A percentile compares a stretch with the other conserved stretches of the same genome.
Conservation (phyloP, 2,329 filamentous ascomycete species). For the Alternaria brassicae region DNA sequence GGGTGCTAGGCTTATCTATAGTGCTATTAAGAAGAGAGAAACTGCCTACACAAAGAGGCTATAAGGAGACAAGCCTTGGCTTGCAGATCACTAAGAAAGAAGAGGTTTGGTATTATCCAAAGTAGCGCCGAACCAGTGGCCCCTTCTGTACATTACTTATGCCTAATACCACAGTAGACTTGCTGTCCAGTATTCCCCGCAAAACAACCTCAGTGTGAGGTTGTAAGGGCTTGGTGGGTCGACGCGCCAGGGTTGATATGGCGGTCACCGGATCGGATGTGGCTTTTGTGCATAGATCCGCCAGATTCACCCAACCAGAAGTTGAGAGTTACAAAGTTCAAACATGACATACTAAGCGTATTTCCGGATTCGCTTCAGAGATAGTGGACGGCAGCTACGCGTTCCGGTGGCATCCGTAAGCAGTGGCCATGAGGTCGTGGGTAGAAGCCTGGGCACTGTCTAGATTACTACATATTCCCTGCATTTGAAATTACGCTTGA, state of each 20-base stretch:
- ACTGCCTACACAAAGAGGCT: too few species aligned
- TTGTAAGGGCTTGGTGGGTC: neutral
- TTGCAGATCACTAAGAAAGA: neutral
- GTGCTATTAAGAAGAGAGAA: neutral
- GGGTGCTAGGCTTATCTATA: neutral
- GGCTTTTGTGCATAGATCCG: neutral
- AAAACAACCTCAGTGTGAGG: neutral
- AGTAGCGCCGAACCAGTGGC: neutral
- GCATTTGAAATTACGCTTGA: neutral
- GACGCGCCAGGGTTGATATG: neutral
- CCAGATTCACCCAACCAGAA: neutral
- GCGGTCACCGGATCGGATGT: constrained; percentile 1
- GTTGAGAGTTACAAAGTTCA: neutral
- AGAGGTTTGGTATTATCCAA: neutral
- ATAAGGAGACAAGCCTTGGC: too few species aligned
- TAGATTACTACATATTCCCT: neutral
- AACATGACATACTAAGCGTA: neutral
- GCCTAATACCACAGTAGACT: neutral
- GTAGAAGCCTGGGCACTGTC: neutral
- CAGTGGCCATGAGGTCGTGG: neutral
- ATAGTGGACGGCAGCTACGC: neutral
- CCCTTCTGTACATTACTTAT: neutral
- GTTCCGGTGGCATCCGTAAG: neutral
- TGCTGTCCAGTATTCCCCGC: neutral
- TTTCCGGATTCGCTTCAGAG: neutral